These are phyloP conservation scores for Chrysopogon serrulatus DNA, from an alignment of 176 grass and related monocot genomes.

Conservation along the genomic window DNA sequence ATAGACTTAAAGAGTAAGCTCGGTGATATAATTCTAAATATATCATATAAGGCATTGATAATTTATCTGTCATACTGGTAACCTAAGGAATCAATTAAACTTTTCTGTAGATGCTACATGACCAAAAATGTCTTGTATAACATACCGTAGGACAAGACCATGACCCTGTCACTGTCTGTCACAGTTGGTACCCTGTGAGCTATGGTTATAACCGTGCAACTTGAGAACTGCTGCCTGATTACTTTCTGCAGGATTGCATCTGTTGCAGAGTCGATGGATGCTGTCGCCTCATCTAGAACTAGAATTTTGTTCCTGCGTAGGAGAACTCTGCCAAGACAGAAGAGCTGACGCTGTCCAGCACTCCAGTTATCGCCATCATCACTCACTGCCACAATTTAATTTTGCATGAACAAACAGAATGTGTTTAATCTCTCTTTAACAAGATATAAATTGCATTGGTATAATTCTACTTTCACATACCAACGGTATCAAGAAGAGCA, in stretches of 20 bases:
- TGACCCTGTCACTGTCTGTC: slow-evolving; percentile 85
- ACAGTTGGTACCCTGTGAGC: slow-evolving; percentile 95
- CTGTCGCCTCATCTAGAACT: slow-evolving; percentile 88
- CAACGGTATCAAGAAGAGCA: slow-evolving; percentile 83
- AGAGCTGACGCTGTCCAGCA: slow-evolving; percentile 84
- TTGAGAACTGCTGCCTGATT: slow-evolving; percentile 78
- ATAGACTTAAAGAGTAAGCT: background rate
- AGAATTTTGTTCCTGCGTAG: slow-evolving; percentile 79
- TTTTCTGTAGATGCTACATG: background rate
- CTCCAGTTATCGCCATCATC: slow-evolving; percentile 96
- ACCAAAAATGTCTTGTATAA: slow-evolving; percentile 10
- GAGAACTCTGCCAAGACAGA: slow-evolving; percentile 88
- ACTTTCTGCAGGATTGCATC: slow-evolving; percentile 80
- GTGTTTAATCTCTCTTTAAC: background rate
- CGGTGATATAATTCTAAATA: background rate
- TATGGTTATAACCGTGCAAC: slow-evolving; percentile 81
- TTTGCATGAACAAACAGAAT: background rate
- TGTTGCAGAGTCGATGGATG: slow-evolving; percentile 86
- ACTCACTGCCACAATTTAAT: slow-evolving; percentile 46
- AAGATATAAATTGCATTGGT: background rate
- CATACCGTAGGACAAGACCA: slow-evolving; percentile 95
- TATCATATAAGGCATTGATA: background rate
- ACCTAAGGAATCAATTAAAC: background rate
- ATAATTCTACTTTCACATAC: slow-evolving; percentile 16
- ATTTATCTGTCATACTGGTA: slow-evolving; percentile 7